Evolutionary conservation across 495 filamentous ascomycete species (phyloP), one percentile per base, ranked within the genome.

Genomic region (Aspergillus kassunensis): DNA sequence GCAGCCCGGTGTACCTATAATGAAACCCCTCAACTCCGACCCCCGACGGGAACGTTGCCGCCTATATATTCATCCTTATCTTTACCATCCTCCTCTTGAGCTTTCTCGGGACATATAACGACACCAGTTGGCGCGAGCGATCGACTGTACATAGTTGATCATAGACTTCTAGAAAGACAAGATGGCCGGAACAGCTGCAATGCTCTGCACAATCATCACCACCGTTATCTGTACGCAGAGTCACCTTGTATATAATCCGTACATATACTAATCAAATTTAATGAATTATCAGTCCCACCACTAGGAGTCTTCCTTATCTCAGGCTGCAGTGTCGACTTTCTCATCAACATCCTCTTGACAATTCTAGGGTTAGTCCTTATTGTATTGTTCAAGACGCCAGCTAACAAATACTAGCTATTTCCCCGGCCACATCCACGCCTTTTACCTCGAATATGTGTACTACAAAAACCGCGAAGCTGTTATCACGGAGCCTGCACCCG

Each of bases 391-490:
- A 11, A 21, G 10, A 16, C 6, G 4, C 24, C 20, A 43, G 15
- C 8, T 19, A 36, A 25, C 44, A 49, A 10, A 24, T 6, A 9
- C 13, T 27, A 89, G 87, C 2, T 87, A 84, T 58, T 65, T 93
- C 48, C 90, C 89, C 1, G 88, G 88, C 6, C 84, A 92, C 56
- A 80, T 96, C 21, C 92, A 96, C 63, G 92, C 89, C 6, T 95
- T 95, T 72, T 97, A 97, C 62, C 58, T 96, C 49, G 84, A 91
- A 69, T 96, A 89, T 60, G 79, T 95, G 42, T 96, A 93, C 64
- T 96, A 86, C 58, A 75, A 88, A 27, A 85, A 87, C 12, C 76
- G 77, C 45, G 79, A 87, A 36, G 75, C 81, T 33, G 73, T 72
- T 12, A 57, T 10, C 61, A 72, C 2, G 60, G 75, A 6, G 72